A percentile compares a stretch with the other conserved stretches of the same genome.
Conservation (phyloP, 257 asterid genomes). For the Capsicum chinense region DNA sequence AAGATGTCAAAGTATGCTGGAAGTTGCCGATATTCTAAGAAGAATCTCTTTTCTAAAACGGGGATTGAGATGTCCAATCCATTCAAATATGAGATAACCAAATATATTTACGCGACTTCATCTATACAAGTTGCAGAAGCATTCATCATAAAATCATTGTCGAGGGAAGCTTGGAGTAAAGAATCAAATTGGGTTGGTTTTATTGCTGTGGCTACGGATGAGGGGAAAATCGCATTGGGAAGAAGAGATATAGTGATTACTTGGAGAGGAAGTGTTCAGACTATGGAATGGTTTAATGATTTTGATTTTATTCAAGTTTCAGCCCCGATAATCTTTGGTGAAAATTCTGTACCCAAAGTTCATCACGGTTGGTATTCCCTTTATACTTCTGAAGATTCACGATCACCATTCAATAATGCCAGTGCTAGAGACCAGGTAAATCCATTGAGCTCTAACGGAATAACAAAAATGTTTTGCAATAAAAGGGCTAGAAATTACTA, state of each 20-base stretch:
- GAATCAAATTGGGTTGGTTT: conserved; percentile 64
- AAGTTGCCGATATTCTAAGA: background rate
- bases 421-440: conserved; percentile 55
- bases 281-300: conserved; percentile 52
- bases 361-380: conserved; percentile 44
- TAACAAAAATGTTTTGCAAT: too few relatives aligned
- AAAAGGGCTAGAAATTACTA: too few relatives aligned
- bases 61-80: background rate
- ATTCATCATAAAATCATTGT: conserved; percentile 42
- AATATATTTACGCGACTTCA: background rate
- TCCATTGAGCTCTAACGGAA: too few relatives aligned
- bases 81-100: background rate
- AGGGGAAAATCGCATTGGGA: conserved; percentile 56
- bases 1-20: background rate
- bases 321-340: conserved; percentile 46
- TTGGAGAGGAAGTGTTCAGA: conserved; percentile 58
- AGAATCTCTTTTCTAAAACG: background rate
- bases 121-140: conserved; percentile 32
- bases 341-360: conserved; percentile 11
- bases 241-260: conserved; percentile 63
- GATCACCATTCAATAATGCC: conserved; percentile 33
- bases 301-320: conserved; percentile 45
- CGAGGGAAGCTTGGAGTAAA: conserved; percentile 31
- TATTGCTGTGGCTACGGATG: conserved; percentile 66
- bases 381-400: conserved; percentile 36